phyloP scores from a whole-genome alignment of 176 grass and related monocot genomes.

The Pharus latifolius region DNA sequence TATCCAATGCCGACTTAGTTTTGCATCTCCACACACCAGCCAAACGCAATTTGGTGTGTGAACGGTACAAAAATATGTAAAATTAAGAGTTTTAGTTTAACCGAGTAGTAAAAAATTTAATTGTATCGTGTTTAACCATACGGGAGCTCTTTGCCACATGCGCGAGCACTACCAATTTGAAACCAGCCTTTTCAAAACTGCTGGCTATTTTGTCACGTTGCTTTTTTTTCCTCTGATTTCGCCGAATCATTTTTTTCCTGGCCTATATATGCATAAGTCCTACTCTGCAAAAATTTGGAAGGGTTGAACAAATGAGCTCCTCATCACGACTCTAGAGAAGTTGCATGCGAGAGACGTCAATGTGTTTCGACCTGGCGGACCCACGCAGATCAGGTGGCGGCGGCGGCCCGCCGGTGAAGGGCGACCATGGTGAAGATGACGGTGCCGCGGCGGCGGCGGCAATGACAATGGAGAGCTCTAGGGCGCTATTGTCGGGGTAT shows the following conservation, averaged over 20 bases:
- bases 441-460: neutral
- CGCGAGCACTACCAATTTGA: too few species aligned
- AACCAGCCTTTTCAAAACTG: constrained; percentile 11
- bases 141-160: too few species aligned
- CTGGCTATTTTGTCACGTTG: constrained; percentile 30
- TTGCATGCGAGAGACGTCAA: constrained; percentile 13
- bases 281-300: constrained; percentile 14
- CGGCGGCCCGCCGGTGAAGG: constrained; percentile 9
- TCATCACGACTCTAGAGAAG: neutral
- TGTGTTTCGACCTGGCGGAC: constrained; percentile 44
- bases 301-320: neutral
- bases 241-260: too few species aligned
- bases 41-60: too few species aligned
- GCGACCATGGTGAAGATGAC: neutral
- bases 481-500: constrained; percentile 28
- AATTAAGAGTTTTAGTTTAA: too few species aligned
- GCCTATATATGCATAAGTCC: constrained; percentile 28
- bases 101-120: too few species aligned
- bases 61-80: too few species aligned
- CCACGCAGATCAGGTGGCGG: constrained; percentile 13
- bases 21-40: too few species aligned
- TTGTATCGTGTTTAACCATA: too few species aligned
- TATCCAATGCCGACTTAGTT: too few species aligned
- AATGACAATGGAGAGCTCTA: neutral
- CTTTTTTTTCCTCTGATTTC: neutral